Evolutionary conservation across 1,284 basidiomycete species (phyloP).

Genomic region (Cryptococcus sp.): DNA sequence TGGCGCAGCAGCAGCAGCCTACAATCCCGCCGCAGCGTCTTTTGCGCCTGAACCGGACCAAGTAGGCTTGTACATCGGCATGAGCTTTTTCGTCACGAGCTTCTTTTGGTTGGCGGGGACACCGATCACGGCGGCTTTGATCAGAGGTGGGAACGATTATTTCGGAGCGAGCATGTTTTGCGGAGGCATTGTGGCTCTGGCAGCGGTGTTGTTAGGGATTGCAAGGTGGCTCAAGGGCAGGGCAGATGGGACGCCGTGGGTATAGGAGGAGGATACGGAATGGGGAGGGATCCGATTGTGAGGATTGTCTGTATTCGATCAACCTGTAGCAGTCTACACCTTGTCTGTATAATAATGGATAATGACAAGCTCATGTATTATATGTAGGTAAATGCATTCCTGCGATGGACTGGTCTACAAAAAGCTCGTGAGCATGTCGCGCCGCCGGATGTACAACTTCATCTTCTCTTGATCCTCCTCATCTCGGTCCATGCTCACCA

Average conservation of each 20-base stretch:
- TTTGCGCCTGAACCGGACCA: conserved; percentile 30
- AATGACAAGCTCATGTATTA: no score
- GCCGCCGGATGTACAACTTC: no score
- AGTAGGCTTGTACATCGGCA: conserved; percentile 32
- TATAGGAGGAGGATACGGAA: no score
- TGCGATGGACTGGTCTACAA: no score
- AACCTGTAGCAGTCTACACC: no score
- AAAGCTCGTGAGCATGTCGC: no score
- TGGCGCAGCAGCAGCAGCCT: conserved; percentile 25
- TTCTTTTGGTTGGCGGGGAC: conserved; percentile 34
- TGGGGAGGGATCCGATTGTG: no score
- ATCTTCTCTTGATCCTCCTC: neutral
- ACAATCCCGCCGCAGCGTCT: conserved; percentile 28
- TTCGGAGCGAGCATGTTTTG: conserved; percentile 28
- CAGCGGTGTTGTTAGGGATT: conserved; percentile 3
- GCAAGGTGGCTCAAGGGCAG: conserved; percentile 7
- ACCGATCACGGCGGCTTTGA: conserved; percentile 28
- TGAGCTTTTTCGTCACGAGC: conserved; percentile 29
- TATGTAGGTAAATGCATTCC: no score
- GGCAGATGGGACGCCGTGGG: conserved; percentile 5
- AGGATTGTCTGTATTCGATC: no score
- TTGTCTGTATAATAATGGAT: no score
- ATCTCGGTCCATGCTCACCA: neutral
- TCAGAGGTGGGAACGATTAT: conserved; percentile 20
- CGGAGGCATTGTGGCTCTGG: conserved; percentile 21